Evolutionary conservation across 1,284 basidiomycete genomes (phyloP).

Genomic region (Heterobasidion parviporum): DNA sequence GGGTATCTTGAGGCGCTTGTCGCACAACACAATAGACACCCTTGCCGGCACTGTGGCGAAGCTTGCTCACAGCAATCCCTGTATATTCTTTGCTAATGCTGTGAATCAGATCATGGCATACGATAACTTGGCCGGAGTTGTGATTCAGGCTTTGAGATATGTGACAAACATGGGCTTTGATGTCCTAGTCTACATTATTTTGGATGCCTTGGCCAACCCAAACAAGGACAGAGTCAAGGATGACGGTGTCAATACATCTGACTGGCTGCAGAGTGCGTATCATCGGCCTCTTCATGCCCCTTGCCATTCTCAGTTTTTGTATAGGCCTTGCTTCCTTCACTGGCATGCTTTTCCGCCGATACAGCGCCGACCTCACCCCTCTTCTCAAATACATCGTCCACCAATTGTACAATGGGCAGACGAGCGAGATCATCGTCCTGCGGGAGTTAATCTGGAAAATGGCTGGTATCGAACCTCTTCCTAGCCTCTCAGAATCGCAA

Average conservation of each 20-base stretch:
- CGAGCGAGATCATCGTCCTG: constrained; percentile 86
- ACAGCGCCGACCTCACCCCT: constrained; percentile 76
- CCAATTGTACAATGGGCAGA: constrained; percentile 77
- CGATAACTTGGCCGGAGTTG: constrained; percentile 86
- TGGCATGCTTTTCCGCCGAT: constrained; percentile 86
- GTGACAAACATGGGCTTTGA: constrained; percentile 92
- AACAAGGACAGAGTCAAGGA: constrained; percentile 82
- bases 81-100: constrained; percentile 84
- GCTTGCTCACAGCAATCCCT: constrained; percentile 89
- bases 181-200: constrained; percentile 81
- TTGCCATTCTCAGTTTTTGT: constrained; percentile 10
- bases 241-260: constrained; percentile 86
- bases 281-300: not conserved
- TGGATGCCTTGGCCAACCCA: constrained; percentile 86
- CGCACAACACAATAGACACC: constrained; percentile 76
- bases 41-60: constrained; percentile 90
- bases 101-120: constrained; percentile 96
- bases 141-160: constrained; percentile 88
- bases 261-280: constrained; percentile 88
- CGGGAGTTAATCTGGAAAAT: constrained; percentile 92
- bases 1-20: constrained; percentile 71
- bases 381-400: constrained; percentile 89
- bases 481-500: constrained; percentile 83
- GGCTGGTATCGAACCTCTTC: constrained; percentile 89
- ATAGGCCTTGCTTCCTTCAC: constrained; percentile 87